A percentile compares a stretch with the other conserved stretches of the same genome.
Conservation (phyloP, 768 basidiomycete genomes). For the Trichaptum fuscoviolaceum region DNA sequence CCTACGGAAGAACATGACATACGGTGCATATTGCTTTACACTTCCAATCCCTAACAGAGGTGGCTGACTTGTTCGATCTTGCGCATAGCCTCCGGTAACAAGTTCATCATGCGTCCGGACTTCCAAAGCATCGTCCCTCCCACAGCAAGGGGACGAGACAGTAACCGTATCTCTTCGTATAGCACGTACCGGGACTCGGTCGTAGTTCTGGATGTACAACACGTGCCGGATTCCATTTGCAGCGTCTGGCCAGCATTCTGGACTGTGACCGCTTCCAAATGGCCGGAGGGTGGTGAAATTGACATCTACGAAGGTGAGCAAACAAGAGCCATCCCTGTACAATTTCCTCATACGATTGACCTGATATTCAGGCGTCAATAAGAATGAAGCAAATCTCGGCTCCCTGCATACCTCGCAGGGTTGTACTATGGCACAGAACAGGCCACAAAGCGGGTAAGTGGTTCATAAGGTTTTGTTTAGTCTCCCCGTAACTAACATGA, state of each 20-base stretch:
- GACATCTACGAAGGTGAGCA: conserved; percentile 52
- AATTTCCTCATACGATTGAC: background rate
- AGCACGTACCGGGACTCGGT: conserved; percentile 41
- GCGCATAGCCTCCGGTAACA: conserved; percentile 29
- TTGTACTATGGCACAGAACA: conserved; percentile 40
- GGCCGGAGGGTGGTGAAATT: conserved; percentile 59
- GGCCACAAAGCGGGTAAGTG: conserved; percentile 44
- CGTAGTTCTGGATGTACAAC: conserved; percentile 45
- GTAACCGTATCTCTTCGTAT: conserved; percentile 47
- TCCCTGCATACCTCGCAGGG: conserved; percentile 49
- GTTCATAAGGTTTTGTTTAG: background rate
- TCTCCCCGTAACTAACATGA: background rate
- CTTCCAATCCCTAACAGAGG: background rate
- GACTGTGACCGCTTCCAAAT: conserved; percentile 51
- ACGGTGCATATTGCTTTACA: conserved; percentile 27
- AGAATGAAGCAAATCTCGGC: conserved; percentile 37
- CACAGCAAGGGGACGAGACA: conserved; percentile 45
- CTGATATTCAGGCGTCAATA: conserved; percentile 41
- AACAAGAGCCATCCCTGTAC: background rate
- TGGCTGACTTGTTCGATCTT: background rate
- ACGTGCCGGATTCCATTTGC: conserved; percentile 48
- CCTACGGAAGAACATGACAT: conserved; percentile 36
- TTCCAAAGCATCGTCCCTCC: conserved; percentile 29
- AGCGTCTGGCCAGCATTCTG: conserved; percentile 65
- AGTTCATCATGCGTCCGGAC: conserved; percentile 59